Percentiles rank a stretch among this genome's conserved stretches.
Evolutionary conservation across 306 rosid species (phyloP).

Genomic region (Crataegus laevigata): DNA sequence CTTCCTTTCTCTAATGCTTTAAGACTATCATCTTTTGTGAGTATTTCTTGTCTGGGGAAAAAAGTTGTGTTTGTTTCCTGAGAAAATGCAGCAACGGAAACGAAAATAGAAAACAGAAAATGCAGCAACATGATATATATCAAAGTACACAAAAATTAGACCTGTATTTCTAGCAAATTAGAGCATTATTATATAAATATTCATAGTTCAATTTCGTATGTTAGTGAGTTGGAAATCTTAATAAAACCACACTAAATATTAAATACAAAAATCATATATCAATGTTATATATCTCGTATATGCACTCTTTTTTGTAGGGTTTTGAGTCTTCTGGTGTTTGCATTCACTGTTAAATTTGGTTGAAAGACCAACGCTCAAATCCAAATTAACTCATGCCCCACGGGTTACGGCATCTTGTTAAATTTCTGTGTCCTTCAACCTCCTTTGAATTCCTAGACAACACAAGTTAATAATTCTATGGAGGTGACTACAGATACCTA

Average conservation of each 20-base stretch:
- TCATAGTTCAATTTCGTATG: too few relatives aligned
- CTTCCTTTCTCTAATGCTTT: neutral
- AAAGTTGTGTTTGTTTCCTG: neutral
- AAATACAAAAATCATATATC: too few relatives aligned
- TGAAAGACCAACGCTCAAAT: neutral
- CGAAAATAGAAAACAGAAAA: neutral
- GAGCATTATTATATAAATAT: too few relatives aligned
- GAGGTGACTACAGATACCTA: neutral
- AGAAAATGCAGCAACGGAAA: neutral
- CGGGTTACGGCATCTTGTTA: neutral
- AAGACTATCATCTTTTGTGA: neutral
- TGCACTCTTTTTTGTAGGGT: too few relatives aligned
- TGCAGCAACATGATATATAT: neutral
- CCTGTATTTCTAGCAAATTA: too few relatives aligned
- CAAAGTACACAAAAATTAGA: neutral
- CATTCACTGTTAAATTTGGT: neutral
- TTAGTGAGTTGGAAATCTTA: too few relatives aligned
- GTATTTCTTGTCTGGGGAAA: neutral
- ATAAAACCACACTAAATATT: too few relatives aligned
- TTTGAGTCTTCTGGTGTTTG: too few relatives aligned
- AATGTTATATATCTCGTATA: too few relatives aligned
- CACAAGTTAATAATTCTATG: neutral
- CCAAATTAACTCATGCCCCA: neutral
- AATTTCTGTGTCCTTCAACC: neutral
- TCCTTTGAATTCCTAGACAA: neutral